Percentiles rank a stretch among this genome's conserved stretches.
Conservation (phyloP, 2,329 filamentous ascomycete genomes). For the Coniochaeta sp. region DNA sequence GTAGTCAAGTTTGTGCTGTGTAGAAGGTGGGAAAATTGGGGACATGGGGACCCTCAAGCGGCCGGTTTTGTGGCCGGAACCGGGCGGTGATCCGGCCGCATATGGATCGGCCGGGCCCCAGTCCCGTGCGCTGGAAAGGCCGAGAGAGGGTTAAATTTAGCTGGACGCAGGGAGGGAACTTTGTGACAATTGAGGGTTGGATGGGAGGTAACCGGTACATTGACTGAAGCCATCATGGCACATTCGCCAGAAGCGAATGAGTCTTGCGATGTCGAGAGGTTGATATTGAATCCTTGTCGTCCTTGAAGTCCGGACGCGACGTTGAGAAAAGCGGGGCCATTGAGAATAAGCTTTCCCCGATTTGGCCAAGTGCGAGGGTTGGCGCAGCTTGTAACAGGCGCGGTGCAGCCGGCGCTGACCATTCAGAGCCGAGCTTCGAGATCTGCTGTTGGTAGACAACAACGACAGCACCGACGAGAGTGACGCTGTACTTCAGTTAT, state of each 20-base stretch:
- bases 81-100: not conserved
- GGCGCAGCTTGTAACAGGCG: constrained; percentile 1
- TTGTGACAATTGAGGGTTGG: too few relatives aligned
- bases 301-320: not conserved
- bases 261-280: not conserved
- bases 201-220: too few relatives aligned
- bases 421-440: not conserved
- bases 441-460: not conserved
- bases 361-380: not conserved
- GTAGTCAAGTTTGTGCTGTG: not conserved
- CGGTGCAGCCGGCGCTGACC: not conserved
- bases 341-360: not conserved
- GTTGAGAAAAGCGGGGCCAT: not conserved
- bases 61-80: not conserved
- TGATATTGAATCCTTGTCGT: not conserved
- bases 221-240: not conserved
- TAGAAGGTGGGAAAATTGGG: too few relatives aligned
- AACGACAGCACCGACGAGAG: not conserved
- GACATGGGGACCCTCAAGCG: too few relatives aligned
- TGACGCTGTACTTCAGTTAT: not conserved
- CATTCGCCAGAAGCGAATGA: not conserved
- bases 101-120: not conserved
- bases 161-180: too few relatives aligned
- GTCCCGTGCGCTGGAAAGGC: not conserved
- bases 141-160: too few relatives aligned